Conservation (phyloP, 768 basidiomycete species). For the Trametes sanguinea region DNA sequence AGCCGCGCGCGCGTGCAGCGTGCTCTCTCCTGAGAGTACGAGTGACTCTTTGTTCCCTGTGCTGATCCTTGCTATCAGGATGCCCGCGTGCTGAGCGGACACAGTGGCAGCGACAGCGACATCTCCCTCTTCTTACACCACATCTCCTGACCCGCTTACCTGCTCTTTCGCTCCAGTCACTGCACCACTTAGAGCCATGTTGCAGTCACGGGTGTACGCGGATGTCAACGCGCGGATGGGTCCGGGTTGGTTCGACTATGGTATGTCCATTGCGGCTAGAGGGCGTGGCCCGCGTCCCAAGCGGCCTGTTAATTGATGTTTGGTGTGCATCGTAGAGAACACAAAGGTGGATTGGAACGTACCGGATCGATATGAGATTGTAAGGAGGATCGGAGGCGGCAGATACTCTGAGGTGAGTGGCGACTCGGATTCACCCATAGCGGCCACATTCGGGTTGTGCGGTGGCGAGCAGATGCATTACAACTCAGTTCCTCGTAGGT, state of each 20-base stretch:
- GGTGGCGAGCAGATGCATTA: no score
- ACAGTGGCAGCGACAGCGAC: constrained; percentile 1
- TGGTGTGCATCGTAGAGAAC: constrained; percentile 57
- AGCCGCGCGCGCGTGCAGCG: neutral
- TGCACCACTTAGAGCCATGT: constrained; percentile 40
- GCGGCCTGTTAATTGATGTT: neutral
- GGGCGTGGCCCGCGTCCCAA: neutral
- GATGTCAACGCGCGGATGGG: constrained; percentile 87
- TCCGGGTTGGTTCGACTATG: constrained; percentile 93
- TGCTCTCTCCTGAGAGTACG: constrained; percentile 5
- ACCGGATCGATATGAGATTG: constrained; percentile 96
- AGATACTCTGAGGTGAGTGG: constrained; percentile 86
- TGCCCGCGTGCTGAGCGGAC: constrained; percentile 18
- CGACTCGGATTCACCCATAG: neutral
- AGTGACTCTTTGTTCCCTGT: neutral
- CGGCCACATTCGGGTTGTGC: neutral
- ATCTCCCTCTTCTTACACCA: constrained; percentile 10
- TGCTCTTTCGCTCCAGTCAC: no score
- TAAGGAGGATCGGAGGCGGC: constrained; percentile 90
- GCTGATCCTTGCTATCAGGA: constrained; percentile 20
- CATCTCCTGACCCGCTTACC: neutral
- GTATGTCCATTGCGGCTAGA: constrained; percentile 44
- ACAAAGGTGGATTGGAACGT: constrained; percentile 93
- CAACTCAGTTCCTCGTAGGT: constrained; percentile 48
- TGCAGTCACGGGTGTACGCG: constrained; percentile 83